Conservation (phyloP, 192 early-diverging fungal genomes). For the Dimargaris xerosporica region DNA sequence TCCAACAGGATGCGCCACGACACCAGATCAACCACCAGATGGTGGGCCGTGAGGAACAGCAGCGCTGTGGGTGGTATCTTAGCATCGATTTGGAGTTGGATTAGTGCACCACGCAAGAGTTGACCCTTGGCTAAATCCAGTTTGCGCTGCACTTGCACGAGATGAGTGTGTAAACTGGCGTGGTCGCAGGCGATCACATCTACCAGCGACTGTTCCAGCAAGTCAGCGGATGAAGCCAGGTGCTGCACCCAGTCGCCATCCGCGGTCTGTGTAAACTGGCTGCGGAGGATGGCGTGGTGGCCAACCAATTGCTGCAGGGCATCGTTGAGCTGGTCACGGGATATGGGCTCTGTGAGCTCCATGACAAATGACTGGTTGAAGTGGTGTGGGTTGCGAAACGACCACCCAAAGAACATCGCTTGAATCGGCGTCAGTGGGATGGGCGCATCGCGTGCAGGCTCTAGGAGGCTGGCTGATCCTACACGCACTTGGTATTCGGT, state of each 20-base stretch:
- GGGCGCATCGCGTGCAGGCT: too few relatives aligned
- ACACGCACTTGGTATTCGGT: too few relatives aligned
- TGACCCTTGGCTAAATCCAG: neutral
- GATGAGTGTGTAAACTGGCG: neutral
- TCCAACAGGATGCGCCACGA: neutral
- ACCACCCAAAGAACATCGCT: neutral
- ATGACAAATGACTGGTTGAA: slow-evolving; percentile 7
- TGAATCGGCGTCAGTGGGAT: neutral
- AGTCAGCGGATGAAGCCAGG: neutral
- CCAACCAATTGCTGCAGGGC: neutral
- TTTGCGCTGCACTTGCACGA: neutral
- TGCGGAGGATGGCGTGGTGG: neutral
- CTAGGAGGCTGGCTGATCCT: too few relatives aligned
- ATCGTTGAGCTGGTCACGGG: neutral
- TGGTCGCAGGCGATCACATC: neutral
- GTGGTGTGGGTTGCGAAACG: slow-evolving; percentile 3
- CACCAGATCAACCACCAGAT: slow-evolving; percentile 3
- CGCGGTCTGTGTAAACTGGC: neutral
- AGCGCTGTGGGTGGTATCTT: neutral
- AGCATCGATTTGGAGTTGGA: neutral
- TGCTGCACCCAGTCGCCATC: neutral
- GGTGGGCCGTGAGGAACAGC: slow-evolving; percentile 6
- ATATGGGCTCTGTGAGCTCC: neutral
- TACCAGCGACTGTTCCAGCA: neutral
- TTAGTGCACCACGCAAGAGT: neutral